Conservation (phyloP, 1,284 basidiomycete species). For the Trametes pubescens region DNA sequence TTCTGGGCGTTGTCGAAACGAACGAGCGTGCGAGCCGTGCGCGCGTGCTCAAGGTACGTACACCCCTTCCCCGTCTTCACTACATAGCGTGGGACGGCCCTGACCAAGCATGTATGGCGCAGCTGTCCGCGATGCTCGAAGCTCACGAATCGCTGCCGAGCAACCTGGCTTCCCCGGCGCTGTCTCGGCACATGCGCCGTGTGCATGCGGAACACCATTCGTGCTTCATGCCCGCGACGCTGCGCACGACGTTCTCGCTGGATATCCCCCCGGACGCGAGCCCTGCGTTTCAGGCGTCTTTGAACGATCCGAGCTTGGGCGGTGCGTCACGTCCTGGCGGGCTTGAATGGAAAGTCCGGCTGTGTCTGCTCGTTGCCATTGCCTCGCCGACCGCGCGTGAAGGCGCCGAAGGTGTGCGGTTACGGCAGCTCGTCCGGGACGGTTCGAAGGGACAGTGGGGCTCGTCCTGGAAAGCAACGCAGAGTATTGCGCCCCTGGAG, state of each 20-base stretch:
- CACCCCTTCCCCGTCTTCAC: not conserved
- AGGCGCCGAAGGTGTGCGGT: constrained; percentile 58
- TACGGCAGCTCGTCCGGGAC: constrained; percentile 65
- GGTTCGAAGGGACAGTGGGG: constrained; percentile 72
- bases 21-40: constrained; percentile 70
- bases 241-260: constrained; percentile 83
- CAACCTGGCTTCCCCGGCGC: constrained; percentile 51
- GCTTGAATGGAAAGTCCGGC: constrained; percentile 84
- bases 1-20: constrained; percentile 86
- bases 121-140: constrained; percentile 88
- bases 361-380: constrained; percentile 83
- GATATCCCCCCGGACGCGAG: constrained; percentile 91
- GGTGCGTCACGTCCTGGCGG: constrained; percentile 58
- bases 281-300: constrained; percentile 76
- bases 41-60: constrained; percentile 76
- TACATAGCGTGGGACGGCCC: not conserved
- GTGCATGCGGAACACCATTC: constrained; percentile 87
- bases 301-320: constrained; percentile 42
- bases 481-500: constrained; percentile 68
- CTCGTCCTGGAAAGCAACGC: constrained; percentile 67
- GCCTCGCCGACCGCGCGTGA: constrained; percentile 52
- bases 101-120: not conserved
- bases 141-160: constrained; percentile 84
- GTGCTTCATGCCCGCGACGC: constrained; percentile 73
- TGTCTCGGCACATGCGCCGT: constrained; percentile 61